Evolutionary conservation across 2,329 filamentous ascomycete genomes (phyloP).

Genomic region (Penicillium occitanis): DNA sequence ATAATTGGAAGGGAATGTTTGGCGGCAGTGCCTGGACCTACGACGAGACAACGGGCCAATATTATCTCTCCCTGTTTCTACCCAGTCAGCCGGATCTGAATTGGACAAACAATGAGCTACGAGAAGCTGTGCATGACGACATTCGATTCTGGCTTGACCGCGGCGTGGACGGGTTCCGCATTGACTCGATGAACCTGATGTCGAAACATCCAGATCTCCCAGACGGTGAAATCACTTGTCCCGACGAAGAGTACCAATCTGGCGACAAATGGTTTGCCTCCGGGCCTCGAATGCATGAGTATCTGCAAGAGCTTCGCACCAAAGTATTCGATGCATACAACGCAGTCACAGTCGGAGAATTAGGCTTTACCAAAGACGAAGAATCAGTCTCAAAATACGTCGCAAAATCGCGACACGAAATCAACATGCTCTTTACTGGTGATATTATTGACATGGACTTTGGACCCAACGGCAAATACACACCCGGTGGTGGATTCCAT

Average conservation of each 20-base stretch:
- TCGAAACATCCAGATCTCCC: slow-evolving; percentile 58
- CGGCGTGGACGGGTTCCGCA: slow-evolving; percentile 67
- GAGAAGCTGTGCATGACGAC: slow-evolving; percentile 64
- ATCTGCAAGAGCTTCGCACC: neutral
- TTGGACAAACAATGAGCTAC: slow-evolving; percentile 67
- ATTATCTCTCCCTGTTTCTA: slow-evolving; percentile 71
- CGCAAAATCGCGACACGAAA: neutral
- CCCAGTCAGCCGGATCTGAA: slow-evolving; percentile 74
- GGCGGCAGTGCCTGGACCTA: slow-evolving; percentile 49
- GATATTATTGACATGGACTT: neutral
- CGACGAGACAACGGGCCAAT: slow-evolving; percentile 65
- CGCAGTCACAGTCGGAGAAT: neutral
- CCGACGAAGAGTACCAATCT: slow-evolving; percentile 48
- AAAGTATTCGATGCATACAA: neutral
- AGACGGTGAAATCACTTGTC: slow-evolving; percentile 48
- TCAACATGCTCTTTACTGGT: neutral
- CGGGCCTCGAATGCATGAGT: slow-evolving; percentile 38
- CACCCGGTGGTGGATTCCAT: neutral
- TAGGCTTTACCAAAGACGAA: neutral
- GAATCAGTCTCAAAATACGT: neutral
- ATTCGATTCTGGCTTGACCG: slow-evolving; percentile 73
- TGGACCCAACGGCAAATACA: neutral
- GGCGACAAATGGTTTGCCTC: slow-evolving; percentile 61
- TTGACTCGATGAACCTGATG: slow-evolving; percentile 69
- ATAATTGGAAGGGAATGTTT: slow-evolving; percentile 15